Evolutionary conservation across 2,329 filamentous ascomycete genomes (phyloP).

Genomic region (Aspergillus cejpii): DNA sequence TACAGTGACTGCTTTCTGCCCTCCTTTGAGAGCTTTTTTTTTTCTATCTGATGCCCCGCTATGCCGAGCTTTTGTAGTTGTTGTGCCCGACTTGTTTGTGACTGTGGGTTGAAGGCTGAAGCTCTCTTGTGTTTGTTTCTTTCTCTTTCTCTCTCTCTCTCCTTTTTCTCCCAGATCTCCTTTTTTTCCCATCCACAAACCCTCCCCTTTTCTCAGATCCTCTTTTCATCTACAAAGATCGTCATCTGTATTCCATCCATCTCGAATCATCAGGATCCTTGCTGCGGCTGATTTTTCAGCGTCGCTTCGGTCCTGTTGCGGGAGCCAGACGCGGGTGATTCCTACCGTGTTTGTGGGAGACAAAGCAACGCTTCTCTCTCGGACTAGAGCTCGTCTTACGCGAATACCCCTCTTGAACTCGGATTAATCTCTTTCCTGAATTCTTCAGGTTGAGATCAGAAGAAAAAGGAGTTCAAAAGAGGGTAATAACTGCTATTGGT

Average conservation of each 20-base stretch:
- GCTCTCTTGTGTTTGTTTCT: background rate
- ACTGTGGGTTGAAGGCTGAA: background rate
- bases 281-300: background rate
- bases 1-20: background rate
- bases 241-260: background rate
- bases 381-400: background rate
- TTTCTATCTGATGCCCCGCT: constrained; percentile 8
- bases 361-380: background rate
- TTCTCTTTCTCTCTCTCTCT: background rate
- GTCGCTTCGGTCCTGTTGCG: background rate
- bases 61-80: constrained; percentile 10
- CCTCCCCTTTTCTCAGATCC: background rate
- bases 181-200: background rate
- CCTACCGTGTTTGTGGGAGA: background rate
- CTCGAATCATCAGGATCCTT: background rate
- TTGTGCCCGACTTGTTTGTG: background rate
- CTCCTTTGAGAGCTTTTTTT: background rate
- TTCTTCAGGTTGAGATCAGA: background rate
- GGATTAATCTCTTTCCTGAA: background rate
- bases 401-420: background rate
- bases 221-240: background rate
- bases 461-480: too few relatives aligned
- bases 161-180: background rate
- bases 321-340: background rate
- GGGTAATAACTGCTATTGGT: too few relatives aligned